These are phyloP conservation scores for Pinus albicaulis DNA, from an alignment of 75 land plant species.

Conservation along the genomic window DNA sequence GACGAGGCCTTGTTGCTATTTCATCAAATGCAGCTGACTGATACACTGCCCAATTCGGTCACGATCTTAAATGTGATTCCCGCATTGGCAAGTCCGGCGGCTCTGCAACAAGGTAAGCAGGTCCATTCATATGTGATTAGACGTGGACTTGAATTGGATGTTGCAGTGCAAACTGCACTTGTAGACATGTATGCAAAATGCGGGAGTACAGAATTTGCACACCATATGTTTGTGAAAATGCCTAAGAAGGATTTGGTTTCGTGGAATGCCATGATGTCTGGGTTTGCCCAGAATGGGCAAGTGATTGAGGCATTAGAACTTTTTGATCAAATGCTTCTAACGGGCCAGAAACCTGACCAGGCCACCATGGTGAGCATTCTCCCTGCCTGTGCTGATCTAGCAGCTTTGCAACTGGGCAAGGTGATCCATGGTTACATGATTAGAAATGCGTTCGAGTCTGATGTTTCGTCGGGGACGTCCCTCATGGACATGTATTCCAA, in stretches of 20 bases:
- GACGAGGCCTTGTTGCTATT: slow-evolving; percentile 2
- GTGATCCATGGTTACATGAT: slow-evolving; percentile 52
- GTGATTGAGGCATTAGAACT: slow-evolving; percentile 30
- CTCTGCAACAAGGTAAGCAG: slow-evolving; percentile 3
- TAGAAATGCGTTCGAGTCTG: slow-evolving; percentile 26
- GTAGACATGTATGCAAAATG: slow-evolving; percentile 25
- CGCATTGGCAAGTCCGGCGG: background rate
- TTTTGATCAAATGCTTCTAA: slow-evolving; percentile 16
- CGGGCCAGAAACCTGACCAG: slow-evolving; percentile 21
- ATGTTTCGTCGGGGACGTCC: slow-evolving; percentile 60
- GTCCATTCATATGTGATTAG: slow-evolving; percentile 6
- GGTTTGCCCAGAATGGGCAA: slow-evolving; percentile 43
- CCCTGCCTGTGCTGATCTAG: slow-evolving; percentile 38
- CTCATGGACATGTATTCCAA: slow-evolving; percentile 67
- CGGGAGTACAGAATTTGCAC: slow-evolving; percentile 43
- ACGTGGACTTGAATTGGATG: slow-evolving; percentile 13
- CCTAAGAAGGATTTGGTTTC: slow-evolving; percentile 29
- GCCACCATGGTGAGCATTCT: slow-evolving; percentile 41
- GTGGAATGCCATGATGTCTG: slow-evolving; percentile 54
- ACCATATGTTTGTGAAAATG: slow-evolving; percentile 42
- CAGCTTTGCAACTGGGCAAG: slow-evolving; percentile 32
- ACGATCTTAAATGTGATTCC: background rate
- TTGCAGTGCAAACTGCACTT: slow-evolving; percentile 8
- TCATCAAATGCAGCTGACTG: slow-evolving; percentile 4
- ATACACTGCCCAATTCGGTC: background rate